phyloP scores from a whole-genome alignment of 1,284 basidiomycete genomes.

The Schizophyllum amplum region DNA sequence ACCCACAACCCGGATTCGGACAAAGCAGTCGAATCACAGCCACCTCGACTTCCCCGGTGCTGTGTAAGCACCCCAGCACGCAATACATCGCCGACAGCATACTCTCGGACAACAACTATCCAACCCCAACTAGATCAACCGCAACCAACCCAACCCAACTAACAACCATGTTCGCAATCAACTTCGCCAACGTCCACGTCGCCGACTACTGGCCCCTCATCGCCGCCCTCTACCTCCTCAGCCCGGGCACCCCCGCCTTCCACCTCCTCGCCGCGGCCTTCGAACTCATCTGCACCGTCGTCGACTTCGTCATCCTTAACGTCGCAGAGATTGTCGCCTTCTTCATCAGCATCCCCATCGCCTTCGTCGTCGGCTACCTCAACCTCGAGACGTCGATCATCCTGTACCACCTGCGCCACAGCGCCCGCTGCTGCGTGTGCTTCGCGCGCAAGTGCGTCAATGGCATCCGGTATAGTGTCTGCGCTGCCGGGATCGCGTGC shows the following conservation, averaged over 20 bases:
- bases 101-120: too few relatives aligned
- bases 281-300: neutral
- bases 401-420: neutral
- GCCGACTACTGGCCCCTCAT: neutral
- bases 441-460: neutral
- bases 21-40: neutral
- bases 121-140: too few relatives aligned
- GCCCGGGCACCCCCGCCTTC: neutral
- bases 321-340: neutral
- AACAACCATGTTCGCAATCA: neutral
- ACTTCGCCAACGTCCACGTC: neutral
- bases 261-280: neutral
- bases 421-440: neutral
- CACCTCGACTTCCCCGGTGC: neutral
- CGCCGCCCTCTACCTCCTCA: neutral
- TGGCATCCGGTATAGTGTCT: too few relatives aligned
- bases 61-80: too few relatives aligned
- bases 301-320: neutral
- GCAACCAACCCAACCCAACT: neutral
- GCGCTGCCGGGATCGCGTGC: too few relatives aligned
- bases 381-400: neutral
- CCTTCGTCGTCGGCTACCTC: neutral
- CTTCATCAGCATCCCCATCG: neutral
- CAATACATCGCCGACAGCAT: too few relatives aligned
- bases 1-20: neutral